Evolutionary conservation across 352 stramenopile species (phyloP).

Genomic region (Pythium scleroteichum): DNA sequence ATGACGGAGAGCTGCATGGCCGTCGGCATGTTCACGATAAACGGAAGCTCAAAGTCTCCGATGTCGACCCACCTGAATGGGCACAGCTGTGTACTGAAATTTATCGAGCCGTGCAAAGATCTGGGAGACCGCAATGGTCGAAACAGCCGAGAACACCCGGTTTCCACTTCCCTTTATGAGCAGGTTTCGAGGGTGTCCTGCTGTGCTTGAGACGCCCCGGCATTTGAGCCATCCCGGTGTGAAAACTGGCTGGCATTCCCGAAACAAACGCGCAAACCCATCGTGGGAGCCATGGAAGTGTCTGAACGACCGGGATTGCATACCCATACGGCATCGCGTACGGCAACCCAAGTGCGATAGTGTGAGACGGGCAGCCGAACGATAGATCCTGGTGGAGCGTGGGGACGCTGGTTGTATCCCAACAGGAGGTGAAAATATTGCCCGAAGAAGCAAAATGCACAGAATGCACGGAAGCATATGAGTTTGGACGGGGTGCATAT

Average conservation of each 20-base stretch:
- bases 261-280: slow-evolving; percentile 9
- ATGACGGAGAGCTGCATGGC: too few species aligned
- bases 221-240: slow-evolving; percentile 11
- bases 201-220: slow-evolving; percentile 1
- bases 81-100: too few species aligned
- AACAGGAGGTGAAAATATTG: too few species aligned
- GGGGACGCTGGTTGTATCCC: too few species aligned
- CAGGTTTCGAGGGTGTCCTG: slow-evolving; percentile 13
- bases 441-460: too few species aligned
- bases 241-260: not conserved
- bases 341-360: not conserved
- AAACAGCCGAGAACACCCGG: too few species aligned
- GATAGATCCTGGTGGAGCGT: not conserved
- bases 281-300: not conserved
- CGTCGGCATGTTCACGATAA: not conserved
- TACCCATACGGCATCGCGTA: not conserved
- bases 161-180: not conserved
- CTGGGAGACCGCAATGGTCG: too few species aligned
- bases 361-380: not conserved
- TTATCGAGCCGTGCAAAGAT: too few species aligned
- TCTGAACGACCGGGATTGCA: slow-evolving; percentile 10
- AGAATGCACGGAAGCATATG: too few species aligned
- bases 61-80: too few species aligned
- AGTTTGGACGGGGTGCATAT: too few species aligned
- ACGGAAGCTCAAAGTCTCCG: not conserved